Percentiles rank a stretch among this genome's conserved stretches.
phyloP scores from a whole-genome alignment of 2,329 filamentous ascomycete species.

The Magnaporthales sp. region DNA sequence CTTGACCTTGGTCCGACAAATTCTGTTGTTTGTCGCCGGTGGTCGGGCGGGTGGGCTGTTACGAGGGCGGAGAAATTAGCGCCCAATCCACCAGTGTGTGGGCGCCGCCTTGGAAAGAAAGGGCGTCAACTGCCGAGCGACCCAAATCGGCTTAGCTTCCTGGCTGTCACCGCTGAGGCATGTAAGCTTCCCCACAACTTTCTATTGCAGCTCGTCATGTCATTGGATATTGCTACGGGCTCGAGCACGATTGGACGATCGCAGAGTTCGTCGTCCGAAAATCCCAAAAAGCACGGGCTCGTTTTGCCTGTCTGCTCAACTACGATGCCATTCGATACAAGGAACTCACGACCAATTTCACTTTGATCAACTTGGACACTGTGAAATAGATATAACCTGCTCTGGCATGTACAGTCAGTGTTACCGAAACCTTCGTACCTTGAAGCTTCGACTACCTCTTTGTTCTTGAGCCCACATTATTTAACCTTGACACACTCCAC shows the following conservation, averaged over 20 bases:
- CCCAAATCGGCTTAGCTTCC: not conserved
- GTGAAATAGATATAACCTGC: no score
- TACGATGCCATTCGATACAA: no score
- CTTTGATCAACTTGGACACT: no score
- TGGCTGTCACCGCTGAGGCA: not conserved
- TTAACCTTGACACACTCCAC: constrained; percentile 13
- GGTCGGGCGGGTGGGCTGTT: not conserved
- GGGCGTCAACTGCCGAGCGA: not conserved
- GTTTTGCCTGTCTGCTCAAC: no score
- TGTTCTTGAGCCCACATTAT: not conserved
- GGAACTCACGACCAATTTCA: no score
- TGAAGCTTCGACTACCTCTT: no score
- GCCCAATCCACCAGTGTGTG: not conserved
- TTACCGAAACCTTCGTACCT: no score
- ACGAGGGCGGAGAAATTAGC: constrained; percentile 1
- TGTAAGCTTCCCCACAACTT: not conserved
- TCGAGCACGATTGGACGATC: not conserved
- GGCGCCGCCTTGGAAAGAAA: not conserved
- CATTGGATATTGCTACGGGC: not conserved
- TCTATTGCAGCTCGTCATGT: not conserved
- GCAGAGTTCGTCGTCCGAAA: not conserved
- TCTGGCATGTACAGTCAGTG: no score
- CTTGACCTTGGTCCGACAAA: not conserved
- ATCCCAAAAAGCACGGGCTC: not conserved
- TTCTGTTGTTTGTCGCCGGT: not conserved